Base-by-base conservation (phyloP, 129 eudicot species). In the Logfia minima region DNA sequence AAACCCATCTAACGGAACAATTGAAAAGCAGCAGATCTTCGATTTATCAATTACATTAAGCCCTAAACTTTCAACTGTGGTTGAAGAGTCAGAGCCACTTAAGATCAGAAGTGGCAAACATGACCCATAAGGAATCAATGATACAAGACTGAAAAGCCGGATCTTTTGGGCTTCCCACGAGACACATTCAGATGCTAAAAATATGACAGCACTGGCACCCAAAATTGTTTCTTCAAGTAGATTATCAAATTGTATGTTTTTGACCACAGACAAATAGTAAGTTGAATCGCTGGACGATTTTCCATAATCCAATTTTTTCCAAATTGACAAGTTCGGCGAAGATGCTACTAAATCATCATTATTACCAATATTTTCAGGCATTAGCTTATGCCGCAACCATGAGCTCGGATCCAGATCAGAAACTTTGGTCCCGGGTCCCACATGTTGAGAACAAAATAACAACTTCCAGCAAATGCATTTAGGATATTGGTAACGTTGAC, bases 391-490 rank as follows among this genome's bases (percentile, higher is more conserved):
- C 23, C 53, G 81, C 71, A 94, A 53, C 97, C 97, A 94, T 41
- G 85, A 77, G 66, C 68, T 82, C 64, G 81, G 83, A 68, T 79
- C 74, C 17, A 76, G 76, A 31, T 59, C 66, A 29, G 85, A 72
- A 48, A 79, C 75, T 16, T 76, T 69, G 61, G 62, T 70, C 68
- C 79, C 79, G n/a, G 66, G 66, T 70, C 69, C 79, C 21, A 32
- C 31, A 58, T 77, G 71, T 22, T 79, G 64, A 75, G 90, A 84
- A 78, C 79, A 92, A 61, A 83, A 66, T 56, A 91, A 66, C 19
- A 91, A 66, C 85, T 95, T 95, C 99, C 99, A 95, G 86, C 96
- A 89, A 76, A 91, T 79, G 82, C 90, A 87, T 64, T 74, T 89
- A 53, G 97, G 82, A 81, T 79, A 68, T 34, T 84, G 81, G 78